These are phyloP conservation scores for Venturiaceae sp. DNA, from an alignment of 2,329 filamentous ascomycete species.

Conservation along the genomic window DNA sequence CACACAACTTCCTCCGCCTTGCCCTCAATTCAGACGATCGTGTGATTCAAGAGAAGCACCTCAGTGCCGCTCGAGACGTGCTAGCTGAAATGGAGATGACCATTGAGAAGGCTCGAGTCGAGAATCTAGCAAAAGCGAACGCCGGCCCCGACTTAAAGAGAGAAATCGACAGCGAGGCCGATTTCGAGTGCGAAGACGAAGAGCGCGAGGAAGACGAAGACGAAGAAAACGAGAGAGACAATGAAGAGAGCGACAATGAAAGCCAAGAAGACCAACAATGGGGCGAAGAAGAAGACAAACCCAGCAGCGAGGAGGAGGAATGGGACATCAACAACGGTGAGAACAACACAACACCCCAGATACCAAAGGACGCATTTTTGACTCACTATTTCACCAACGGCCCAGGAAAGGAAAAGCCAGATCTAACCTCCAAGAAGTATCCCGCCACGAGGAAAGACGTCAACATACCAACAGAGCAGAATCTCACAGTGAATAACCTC, in stretches of 20 bases:
- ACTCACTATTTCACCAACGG: neutral
- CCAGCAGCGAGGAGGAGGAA: neutral
- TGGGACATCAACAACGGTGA: neutral
- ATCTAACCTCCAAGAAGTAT: neutral
- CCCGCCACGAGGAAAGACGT: neutral
- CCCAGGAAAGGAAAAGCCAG: neutral
- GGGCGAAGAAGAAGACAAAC: neutral
- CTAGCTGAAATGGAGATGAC: neutral
- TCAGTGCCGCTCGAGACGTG: neutral
- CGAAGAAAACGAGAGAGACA: neutral
- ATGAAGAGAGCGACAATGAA: neutral
- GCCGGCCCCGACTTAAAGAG: neutral
- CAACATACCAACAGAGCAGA: neutral
- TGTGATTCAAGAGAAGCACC: neutral
- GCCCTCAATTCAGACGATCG: neutral
- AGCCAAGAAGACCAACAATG: neutral
- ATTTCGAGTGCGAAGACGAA: neutral
- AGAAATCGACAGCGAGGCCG: neutral
- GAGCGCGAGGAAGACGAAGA: neutral
- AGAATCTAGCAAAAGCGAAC: neutral
- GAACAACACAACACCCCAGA: neutral
- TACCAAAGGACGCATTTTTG: neutral
- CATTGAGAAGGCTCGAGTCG: neutral
- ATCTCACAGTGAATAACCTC: neutral
- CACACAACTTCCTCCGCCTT: neutral